Percentiles rank a stretch among this genome's conserved stretches.
phyloP scores from a whole-genome alignment of 148 eudicot genomes.

The Diospyros lotus region DNA sequence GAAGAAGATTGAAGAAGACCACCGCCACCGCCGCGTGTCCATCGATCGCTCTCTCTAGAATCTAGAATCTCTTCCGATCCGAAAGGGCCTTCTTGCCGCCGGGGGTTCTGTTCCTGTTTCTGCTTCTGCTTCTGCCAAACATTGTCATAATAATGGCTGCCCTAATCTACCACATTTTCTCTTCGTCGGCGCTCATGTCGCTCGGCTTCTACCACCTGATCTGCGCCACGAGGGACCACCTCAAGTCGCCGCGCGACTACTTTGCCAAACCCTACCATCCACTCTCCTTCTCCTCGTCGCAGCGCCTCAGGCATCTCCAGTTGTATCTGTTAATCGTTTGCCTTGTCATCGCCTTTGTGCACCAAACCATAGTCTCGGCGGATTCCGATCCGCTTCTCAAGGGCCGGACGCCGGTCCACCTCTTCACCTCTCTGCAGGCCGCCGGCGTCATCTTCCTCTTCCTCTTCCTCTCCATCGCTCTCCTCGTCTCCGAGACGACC shows the following conservation, averaged over 20 bases:
- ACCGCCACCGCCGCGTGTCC: too few species aligned
- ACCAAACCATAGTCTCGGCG: conserved; percentile 44
- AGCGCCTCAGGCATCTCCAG: conserved; percentile 39
- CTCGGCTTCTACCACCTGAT: conserved; percentile 62
- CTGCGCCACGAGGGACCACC: conserved; percentile 43
- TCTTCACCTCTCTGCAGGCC: conserved; percentile 58
- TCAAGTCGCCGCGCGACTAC: conserved; percentile 53
- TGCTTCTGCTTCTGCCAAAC: too few species aligned
- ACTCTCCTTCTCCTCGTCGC: conserved; percentile 15
- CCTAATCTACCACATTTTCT: conserved; percentile 37
- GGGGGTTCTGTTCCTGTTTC: too few species aligned
- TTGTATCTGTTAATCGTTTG: conserved; percentile 35
- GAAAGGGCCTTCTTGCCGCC: too few species aligned
- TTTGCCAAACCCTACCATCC: conserved; percentile 65
- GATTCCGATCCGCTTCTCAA: conserved; percentile 59
- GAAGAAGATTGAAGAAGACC: too few species aligned
- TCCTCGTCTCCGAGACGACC: conserved; percentile 39
- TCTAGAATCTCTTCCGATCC: too few species aligned
- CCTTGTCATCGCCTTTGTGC: conserved; percentile 39
- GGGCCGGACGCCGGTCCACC: conserved; percentile 67
- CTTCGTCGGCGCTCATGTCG: conserved; percentile 28
- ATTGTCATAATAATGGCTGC: neutral
- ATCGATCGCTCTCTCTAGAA: too few species aligned
- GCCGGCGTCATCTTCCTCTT: conserved; percentile 57
- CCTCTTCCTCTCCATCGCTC: conserved; percentile 42